These are phyloP conservation scores for Phytophthora capsici DNA, from an alignment of 352 stramenopile genomes.

Conservation along the genomic window DNA sequence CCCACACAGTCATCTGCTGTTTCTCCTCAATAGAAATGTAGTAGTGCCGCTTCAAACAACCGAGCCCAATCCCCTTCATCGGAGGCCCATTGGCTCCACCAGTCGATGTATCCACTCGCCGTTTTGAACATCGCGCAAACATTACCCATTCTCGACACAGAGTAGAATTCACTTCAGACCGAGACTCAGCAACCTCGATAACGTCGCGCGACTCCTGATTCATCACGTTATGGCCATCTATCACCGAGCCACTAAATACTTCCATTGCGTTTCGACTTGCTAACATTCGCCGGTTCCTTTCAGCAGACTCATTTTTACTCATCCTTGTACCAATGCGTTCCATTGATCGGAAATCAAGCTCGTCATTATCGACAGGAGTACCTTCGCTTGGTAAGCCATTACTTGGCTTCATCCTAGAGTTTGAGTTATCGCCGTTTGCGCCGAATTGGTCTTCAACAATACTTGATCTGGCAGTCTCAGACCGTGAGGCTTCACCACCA, in stretches of 20 bases:
- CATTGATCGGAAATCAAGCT: slow-evolving; percentile 66
- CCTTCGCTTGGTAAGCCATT: slow-evolving; percentile 43
- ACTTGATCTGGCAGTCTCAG: slow-evolving; percentile 1
- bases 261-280: slow-evolving; percentile 18
- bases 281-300: slow-evolving; percentile 45
- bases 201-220: slow-evolving; percentile 43
- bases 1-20: slow-evolving; percentile 60
- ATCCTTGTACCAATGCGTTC: slow-evolving; percentile 69
- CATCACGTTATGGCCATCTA: slow-evolving; percentile 50
- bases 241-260: neutral
- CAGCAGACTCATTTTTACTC: slow-evolving; percentile 53
- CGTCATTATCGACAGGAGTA: slow-evolving; percentile 46
- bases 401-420: neutral
- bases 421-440: neutral
- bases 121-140: slow-evolving; percentile 60
- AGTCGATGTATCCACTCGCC: neutral
- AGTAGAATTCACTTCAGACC: slow-evolving; percentile 43
- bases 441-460: slow-evolving; percentile 3
- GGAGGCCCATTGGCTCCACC: slow-evolving; percentile 3
- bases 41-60: slow-evolving; percentile 76
- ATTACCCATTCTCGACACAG: slow-evolving; percentile 81
- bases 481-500: slow-evolving; percentile 9
- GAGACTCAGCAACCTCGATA: slow-evolving; percentile 45
- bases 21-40: slow-evolving; percentile 78
- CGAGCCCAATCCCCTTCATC: slow-evolving; percentile 42